Conservation (phyloP, 1,284 basidiomycete genomes). For the Cerrena zonata region DNA sequence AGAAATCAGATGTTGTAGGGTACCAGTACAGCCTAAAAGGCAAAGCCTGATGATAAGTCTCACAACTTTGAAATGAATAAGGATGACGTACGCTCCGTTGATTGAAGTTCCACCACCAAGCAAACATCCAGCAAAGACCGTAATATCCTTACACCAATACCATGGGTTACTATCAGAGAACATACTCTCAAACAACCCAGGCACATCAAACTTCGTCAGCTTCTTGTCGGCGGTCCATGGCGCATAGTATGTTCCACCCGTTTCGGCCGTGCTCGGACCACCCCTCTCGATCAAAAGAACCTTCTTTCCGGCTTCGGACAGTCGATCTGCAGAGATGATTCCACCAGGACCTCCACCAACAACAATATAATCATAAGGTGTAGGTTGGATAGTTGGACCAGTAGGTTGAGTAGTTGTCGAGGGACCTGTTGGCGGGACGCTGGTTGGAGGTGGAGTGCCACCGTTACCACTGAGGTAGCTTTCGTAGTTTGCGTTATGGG, state of each 20-base stretch:
- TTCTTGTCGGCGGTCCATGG: conserved; percentile 35
- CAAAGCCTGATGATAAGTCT: not conserved
- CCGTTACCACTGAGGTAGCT: conserved; percentile 47
- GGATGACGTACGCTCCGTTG: conserved; percentile 51
- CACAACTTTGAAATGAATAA: not conserved
- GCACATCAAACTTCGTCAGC: conserved; percentile 62
- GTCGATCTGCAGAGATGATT: conserved; percentile 46
- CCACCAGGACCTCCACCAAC: conserved; percentile 54
- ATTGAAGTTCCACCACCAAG: conserved; percentile 58
- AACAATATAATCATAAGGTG: conserved; percentile 57
- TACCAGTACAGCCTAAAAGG: conserved; percentile 51
- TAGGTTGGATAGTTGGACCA: conserved; percentile 31
- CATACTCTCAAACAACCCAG: conserved; percentile 59
- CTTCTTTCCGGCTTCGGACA: conserved; percentile 58
- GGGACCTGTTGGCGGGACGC: conserved; percentile 20
- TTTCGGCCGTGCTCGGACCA: conserved; percentile 53
- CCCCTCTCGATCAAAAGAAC: conserved; percentile 58
- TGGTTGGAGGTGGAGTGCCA: conserved; percentile 20
- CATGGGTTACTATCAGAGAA: conserved; percentile 51
- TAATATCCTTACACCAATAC: conserved; percentile 65
- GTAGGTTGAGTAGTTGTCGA: conserved; percentile 31
- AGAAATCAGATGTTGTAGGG: conserved; percentile 49
- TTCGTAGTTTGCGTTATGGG: conserved; percentile 44
- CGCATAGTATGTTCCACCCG: conserved; percentile 54
- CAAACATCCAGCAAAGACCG: conserved; percentile 57